A percentile compares a stretch with the other conserved stretches of the same genome.
These are phyloP conservation scores for Coemansia sp. DNA, from an alignment of 192 early-diverging fungal genomes.

Conservation along the genomic window DNA sequence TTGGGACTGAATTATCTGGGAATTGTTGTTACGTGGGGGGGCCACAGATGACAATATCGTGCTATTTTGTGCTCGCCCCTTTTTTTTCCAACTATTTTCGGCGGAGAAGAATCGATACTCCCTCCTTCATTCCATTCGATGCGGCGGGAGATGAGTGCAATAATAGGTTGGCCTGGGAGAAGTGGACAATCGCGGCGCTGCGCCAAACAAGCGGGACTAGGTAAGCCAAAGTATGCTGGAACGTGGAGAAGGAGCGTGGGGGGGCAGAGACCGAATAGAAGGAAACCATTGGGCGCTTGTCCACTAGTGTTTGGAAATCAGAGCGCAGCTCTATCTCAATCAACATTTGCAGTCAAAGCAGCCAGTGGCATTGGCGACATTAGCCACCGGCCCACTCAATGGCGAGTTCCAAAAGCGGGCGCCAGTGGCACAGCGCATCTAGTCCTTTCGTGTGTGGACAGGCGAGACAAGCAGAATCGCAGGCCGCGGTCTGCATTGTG, in stretches of 20 bases:
- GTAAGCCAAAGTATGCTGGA: neutral
- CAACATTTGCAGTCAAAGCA: too few species aligned
- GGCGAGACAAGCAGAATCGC: neutral
- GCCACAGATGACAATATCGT: neutral
- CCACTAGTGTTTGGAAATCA: too few species aligned
- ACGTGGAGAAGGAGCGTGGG: neutral
- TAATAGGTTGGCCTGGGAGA: neutral
- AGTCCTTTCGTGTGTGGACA: neutral
- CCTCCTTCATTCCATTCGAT: neutral
- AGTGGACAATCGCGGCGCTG: neutral
- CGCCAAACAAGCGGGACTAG: neutral
- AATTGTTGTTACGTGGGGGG: neutral
- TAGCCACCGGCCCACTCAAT: neutral
- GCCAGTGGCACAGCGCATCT: neutral
- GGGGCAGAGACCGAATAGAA: neutral
- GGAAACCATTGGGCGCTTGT: neutral
- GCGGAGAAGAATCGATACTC: neutral
- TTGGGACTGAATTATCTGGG: neutral
- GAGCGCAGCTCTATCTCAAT: neutral
- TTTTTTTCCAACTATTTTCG: neutral
- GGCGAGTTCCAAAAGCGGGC: too few species aligned
- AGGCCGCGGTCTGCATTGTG: neutral
- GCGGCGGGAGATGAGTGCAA: neutral
- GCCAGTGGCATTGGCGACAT: neutral
- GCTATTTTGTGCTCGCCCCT: neutral